Percentiles rank a stretch among this genome's conserved stretches.
Evolutionary conservation across 805 yeast genomes (phyloP).

Genomic region (Saccharomycopsis sp.): DNA sequence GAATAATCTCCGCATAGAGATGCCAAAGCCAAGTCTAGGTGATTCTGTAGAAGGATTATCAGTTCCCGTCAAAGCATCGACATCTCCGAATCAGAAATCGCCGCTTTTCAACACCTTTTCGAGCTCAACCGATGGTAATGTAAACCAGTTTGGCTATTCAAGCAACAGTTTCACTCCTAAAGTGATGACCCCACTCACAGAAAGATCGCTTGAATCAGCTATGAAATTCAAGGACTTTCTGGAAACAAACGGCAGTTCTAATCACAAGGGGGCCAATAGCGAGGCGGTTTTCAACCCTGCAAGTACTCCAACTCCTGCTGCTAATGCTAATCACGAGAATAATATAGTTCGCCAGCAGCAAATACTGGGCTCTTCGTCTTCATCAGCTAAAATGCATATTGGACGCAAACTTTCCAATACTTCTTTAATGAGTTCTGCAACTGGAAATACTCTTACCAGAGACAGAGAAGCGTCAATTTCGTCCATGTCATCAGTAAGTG

Average conservation of each 20-base stretch:
- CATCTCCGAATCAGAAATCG: conserved; percentile 31
- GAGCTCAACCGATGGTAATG: conserved; percentile 31
- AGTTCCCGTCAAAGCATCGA: not conserved
- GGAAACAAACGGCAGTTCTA: conserved; percentile 23
- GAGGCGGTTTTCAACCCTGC: not conserved
- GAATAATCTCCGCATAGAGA: conserved; percentile 23
- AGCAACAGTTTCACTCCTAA: conserved; percentile 46
- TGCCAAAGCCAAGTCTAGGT: conserved; percentile 22
- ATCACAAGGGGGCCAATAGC: conserved; percentile 19
- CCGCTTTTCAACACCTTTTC: conserved; percentile 26
- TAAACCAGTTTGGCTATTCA: conserved; percentile 60
- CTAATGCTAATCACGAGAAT: not conserved
- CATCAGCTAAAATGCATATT: not conserved
- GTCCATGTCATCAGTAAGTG: conserved; percentile 7
- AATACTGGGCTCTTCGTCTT: not conserved
- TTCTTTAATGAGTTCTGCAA: not conserved
- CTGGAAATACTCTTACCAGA: conserved; percentile 5
- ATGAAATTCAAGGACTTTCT: conserved; percentile 13
- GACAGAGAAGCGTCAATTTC: conserved; percentile 12
- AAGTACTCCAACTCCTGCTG: not conserved
- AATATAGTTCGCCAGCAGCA: conserved; percentile 5
- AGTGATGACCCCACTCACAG: conserved; percentile 79
- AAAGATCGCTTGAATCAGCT: conserved; percentile 32
- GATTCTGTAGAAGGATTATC: conserved; percentile 7
- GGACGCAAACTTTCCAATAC: not conserved